Evolutionary conservation across 768 basidiomycete species (phyloP).

Genomic region (Serpula lacrymans): DNA sequence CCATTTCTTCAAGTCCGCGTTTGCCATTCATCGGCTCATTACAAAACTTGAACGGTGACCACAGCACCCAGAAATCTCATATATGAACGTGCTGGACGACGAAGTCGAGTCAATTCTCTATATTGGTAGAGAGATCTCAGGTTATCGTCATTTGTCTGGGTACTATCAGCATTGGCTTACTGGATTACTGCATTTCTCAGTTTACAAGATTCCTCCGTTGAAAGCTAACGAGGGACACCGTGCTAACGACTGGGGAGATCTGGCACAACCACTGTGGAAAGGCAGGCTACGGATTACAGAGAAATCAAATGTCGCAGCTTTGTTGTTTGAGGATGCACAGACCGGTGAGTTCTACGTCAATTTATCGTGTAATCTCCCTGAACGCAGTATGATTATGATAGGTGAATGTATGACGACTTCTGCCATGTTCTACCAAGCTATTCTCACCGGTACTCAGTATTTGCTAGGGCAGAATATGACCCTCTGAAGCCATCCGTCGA

Average conservation of each 20-base stretch:
- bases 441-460: conserved; percentile 48
- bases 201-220: conserved; percentile 88
- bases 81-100: conserved; percentile 60
- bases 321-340: conserved; percentile 78
- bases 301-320: conserved; percentile 58
- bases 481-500: conserved; percentile 81
- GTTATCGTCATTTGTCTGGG: conserved; percentile 37
- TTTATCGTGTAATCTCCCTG: conserved; percentile 2
- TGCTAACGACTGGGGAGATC: conserved; percentile 90
- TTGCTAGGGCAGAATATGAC: conserved; percentile 85
- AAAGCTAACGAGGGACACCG: conserved; percentile 87
- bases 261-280: conserved; percentile 84
- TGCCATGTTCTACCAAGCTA: conserved; percentile 8
- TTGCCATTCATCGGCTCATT: too few species aligned
- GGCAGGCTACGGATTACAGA: conserved; percentile 86
- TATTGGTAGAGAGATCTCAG: conserved; percentile 88
- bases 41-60: too few species aligned
- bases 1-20: too few species aligned
- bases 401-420: conserved; percentile 59
- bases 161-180: conserved; percentile 7
- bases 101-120: conserved; percentile 90
- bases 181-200: conserved; percentile 38
- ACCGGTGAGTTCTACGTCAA: conserved; percentile 53
- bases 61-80: not conserved
- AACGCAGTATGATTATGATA: conserved; percentile 16